Evolutionary conservation across 2,329 filamentous ascomycete genomes (phyloP).

Genomic region (Trichoderma guizhouense): DNA sequence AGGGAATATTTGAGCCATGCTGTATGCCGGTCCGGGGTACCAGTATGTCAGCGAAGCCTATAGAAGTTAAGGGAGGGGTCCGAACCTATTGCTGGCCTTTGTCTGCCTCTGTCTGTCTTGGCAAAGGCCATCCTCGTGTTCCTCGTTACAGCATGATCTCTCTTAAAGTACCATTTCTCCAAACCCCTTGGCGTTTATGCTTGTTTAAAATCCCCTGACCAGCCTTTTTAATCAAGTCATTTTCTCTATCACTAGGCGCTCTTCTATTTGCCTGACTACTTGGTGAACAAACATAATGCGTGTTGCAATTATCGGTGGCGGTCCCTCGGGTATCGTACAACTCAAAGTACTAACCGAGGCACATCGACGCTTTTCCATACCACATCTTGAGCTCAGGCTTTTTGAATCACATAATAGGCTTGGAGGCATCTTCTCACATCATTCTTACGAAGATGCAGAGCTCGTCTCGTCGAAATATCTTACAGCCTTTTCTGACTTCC

Average conservation of each 20-base stretch:
- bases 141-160: background rate
- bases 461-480: conserved; percentile 44
- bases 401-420: conserved; percentile 42
- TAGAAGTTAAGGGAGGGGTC: background rate
- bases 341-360: conserved; percentile 38
- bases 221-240: background rate
- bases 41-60: background rate
- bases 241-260: background rate
- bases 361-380: conserved; percentile 30
- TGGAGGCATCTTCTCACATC: conserved; percentile 43
- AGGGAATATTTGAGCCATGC: background rate
- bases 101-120: background rate
- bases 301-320: conserved; percentile 40
- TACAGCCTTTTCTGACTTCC: conserved; percentile 45
- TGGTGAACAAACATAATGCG: conserved; percentile 23
- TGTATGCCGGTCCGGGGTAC: background rate
- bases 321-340: conserved; percentile 39
- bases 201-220: background rate
- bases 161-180: background rate
- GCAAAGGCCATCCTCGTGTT: background rate
- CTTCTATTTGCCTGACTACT: background rate
- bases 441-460: conserved; percentile 41
- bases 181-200: background rate
- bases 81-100: background rate
- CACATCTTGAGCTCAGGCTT: conserved; percentile 39